Conservation (phyloP, 2,329 filamentous ascomycete genomes). For the Aspergillus puulaauensis region DNA sequence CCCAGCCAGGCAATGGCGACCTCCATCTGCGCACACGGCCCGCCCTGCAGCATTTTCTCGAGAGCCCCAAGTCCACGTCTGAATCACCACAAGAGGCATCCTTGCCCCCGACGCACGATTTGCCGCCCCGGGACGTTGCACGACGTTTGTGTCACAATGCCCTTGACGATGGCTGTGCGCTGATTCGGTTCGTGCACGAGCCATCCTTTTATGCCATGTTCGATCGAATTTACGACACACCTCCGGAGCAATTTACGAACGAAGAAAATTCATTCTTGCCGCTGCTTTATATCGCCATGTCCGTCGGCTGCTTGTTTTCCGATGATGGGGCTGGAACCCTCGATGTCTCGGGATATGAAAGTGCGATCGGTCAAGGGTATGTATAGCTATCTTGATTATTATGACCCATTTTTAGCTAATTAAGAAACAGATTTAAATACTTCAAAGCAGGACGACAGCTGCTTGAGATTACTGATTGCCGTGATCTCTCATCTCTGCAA, state of each 20-base stretch:
- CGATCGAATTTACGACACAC: conserved; percentile 72
- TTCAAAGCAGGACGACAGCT: conserved; percentile 67
- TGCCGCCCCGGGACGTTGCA: conserved; percentile 65
- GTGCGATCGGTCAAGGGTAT: conserved; percentile 57
- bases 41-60: conserved; percentile 60
- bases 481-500: conserved; percentile 72
- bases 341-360: conserved; percentile 48
- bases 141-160: conserved; percentile 58
- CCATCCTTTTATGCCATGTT: conserved; percentile 78
- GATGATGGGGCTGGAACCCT: conserved; percentile 54
- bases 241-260: conserved; percentile 61
- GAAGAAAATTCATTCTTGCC: conserved; percentile 70
- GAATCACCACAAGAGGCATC: conserved; percentile 63
- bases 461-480: conserved; percentile 62
- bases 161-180: conserved; percentile 61
- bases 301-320: conserved; percentile 72
- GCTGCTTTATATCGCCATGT: conserved; percentile 68
- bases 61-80: conserved; percentile 66
- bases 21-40: conserved; percentile 53
- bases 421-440: conserved; percentile 63
- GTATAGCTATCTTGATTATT: conserved; percentile 11
- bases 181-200: conserved; percentile 74
- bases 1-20: conserved; percentile 66
- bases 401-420: neutral
- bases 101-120: conserved; percentile 58